phyloP scores from a whole-genome alignment of 2,329 filamentous ascomycete species.

The Zopfia rhizophila region DNA sequence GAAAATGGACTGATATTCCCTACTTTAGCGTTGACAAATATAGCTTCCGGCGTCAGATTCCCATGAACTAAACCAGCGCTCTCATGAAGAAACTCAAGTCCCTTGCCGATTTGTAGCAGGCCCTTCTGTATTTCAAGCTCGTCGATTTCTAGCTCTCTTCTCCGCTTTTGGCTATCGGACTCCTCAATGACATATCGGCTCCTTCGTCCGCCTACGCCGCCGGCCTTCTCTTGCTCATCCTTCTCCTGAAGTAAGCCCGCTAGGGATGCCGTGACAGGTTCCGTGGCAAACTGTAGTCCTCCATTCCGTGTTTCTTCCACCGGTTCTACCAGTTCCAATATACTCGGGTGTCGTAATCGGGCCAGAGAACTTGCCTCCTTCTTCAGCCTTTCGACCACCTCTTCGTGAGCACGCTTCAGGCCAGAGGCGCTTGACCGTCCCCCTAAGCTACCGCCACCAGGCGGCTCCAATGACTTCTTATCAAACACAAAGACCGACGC shows the following conservation, averaged over 20 bases:
- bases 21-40: conserved; percentile 93
- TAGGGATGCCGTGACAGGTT: conserved; percentile 89
- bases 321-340: conserved; percentile 92
- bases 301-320: conserved; percentile 93
- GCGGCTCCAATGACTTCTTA: conserved; percentile 81
- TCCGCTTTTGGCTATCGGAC: conserved; percentile 73
- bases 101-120: conserved; percentile 89
- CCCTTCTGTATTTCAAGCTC: conserved; percentile 98
- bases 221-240: conserved; percentile 81
- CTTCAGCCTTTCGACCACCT: conserved; percentile 89
- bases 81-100: conserved; percentile 93
- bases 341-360: conserved; percentile 86
- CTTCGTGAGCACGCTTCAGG: conserved; percentile 84
- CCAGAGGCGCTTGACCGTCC: conserved; percentile 70
- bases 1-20: conserved; percentile 39
- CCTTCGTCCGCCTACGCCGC: conserved; percentile 74
- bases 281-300: conserved; percentile 94
- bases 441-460: conserved; percentile 68
- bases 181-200: conserved; percentile 86
- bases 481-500: conserved; percentile 97
- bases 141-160: conserved; percentile 90
- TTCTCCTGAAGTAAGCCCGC: conserved; percentile 85
- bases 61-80: conserved; percentile 93
- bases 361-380: conserved; percentile 92
- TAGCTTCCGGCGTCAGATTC: conserved; percentile 91